A percentile compares a stretch with the other conserved stretches of the same genome.
phyloP scores from a whole-genome alignment of 805 yeast species.

The Schizosaccharomyces osmophilus region DNA sequence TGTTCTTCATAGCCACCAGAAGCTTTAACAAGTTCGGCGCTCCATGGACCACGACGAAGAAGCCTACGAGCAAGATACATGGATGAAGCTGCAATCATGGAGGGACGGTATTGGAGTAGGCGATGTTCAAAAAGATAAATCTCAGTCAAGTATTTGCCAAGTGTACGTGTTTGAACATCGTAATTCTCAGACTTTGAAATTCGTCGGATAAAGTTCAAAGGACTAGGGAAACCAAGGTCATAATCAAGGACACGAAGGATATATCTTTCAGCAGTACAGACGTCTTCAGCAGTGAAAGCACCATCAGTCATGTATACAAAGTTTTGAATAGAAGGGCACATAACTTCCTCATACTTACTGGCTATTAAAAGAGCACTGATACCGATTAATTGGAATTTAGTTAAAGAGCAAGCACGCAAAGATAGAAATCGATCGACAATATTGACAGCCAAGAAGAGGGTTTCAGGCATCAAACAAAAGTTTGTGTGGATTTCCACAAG shows the following conservation, averaged over 20 bases:
- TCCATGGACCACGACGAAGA: slow-evolving; percentile 28
- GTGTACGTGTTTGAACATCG: slow-evolving; percentile 76
- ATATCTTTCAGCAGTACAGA: slow-evolving; percentile 67
- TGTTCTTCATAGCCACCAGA: slow-evolving; percentile 64
- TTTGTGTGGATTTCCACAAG: slow-evolving; percentile 81
- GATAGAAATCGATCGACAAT: slow-evolving; percentile 75
- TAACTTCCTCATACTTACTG: slow-evolving; percentile 87
- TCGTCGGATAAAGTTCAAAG: slow-evolving; percentile 83
- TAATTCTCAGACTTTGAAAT: slow-evolving; percentile 91
- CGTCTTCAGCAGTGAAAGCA: slow-evolving; percentile 58
- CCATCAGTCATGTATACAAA: slow-evolving; percentile 81
- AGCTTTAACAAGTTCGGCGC: slow-evolving; percentile 41
- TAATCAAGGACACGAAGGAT: slow-evolving; percentile 78
- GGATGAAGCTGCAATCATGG: slow-evolving; percentile 93
- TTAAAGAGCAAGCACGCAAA: slow-evolving; percentile 47
- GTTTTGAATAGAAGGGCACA: slow-evolving; percentile 79
- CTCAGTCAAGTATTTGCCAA: slow-evolving; percentile 81
- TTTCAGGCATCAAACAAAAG: slow-evolving; percentile 74
- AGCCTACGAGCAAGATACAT: slow-evolving; percentile 61
- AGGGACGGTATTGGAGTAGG: slow-evolving; percentile 68
- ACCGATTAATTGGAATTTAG: slow-evolving; percentile 77
- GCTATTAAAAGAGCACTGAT: slow-evolving; percentile 87
- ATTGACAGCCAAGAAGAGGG: slow-evolving; percentile 65
- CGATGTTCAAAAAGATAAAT: slow-evolving; percentile 73
- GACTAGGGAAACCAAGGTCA: slow-evolving; percentile 96